Evolutionary conservation across 2,329 filamentous ascomycete species (phyloP).

Genomic region (Trichoderma sp.): DNA sequence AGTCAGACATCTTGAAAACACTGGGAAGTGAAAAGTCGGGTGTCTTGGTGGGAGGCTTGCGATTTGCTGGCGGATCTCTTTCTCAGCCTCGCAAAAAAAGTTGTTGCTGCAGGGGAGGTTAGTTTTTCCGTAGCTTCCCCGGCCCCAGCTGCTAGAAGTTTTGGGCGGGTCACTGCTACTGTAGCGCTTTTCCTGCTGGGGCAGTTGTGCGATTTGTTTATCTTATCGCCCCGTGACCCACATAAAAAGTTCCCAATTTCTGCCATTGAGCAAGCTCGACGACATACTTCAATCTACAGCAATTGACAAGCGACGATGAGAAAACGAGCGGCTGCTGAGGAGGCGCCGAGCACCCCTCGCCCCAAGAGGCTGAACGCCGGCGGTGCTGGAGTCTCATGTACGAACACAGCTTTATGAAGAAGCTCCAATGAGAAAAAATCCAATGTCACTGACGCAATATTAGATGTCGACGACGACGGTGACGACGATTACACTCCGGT

Average conservation of each 20-base stretch:
- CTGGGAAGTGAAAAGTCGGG: conserved; percentile 19
- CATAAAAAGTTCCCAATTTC: conserved; percentile 38
- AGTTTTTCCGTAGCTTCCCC: conserved; percentile 42
- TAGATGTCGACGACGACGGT: conserved; percentile 41
- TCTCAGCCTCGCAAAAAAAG: conserved; percentile 39
- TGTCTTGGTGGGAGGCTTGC: neutral
- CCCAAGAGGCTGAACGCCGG: conserved; percentile 37
- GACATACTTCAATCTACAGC: conserved; percentile 17
- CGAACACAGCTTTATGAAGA: neutral
- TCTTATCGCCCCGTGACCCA: conserved; percentile 27
- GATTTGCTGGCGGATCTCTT: neutral
- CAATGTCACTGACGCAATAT: neutral
- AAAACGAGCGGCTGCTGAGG: conserved; percentile 40
- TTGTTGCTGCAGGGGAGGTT: conserved; percentile 34
- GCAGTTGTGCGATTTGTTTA: neutral
- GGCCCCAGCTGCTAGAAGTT: conserved; percentile 24
- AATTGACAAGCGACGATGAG: conserved; percentile 35
- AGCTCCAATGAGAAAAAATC: neutral
- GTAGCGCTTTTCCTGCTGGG: conserved; percentile 26
- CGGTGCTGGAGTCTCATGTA: conserved; percentile 35
- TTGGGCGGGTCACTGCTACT: neutral
- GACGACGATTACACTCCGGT: conserved; percentile 42
- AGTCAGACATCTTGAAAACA: conserved; percentile 67
- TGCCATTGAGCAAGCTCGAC: conserved; percentile 35
- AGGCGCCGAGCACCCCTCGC: conserved; percentile 34